Evolutionary conservation across 495 filamentous ascomycete genomes (phyloP), one percentile per base, ranked within the genome.

Genomic region (Trichocladium antarcticum): DNA sequence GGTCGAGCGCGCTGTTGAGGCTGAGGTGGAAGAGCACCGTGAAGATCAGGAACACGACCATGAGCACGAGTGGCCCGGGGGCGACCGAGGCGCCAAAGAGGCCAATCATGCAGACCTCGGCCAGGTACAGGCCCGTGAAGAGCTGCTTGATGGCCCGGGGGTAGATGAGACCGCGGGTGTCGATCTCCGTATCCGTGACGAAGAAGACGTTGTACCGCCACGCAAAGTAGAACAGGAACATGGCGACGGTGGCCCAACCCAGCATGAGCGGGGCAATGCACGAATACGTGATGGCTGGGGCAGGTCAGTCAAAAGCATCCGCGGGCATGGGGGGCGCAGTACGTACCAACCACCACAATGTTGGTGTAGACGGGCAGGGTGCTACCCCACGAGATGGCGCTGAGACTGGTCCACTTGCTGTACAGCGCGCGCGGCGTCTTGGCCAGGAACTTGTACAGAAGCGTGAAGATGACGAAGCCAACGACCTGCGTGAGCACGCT

Each of bases 201-300:
- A 93, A 98, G 40, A 98, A 76, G 57, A 97, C 63, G 62, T 98
- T 95, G 75, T 98, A 97, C 5, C 88, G 80, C 77, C 86, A 96
- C 46, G 92, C 89, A 40, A 94, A 72, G 68, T 96, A 96, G 68
- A 98, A 87, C 46, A 95, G 72, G 46, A 76, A 81, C 49, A 97
- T 73, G 49, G 86, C 90, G 42, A 96, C 72, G 16, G 82, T 81
- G 29, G 84, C 84, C 66, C 96, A 96, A 19, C 82, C 87, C 38
- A 96, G 71, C 58, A 97, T 84, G 37, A 97, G 68, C 0, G 92
- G 92, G 14, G 92, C 87, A 59, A 97, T 96, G 62, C 79, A 81
- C 27, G 89, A 83, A 63, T 98, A 98, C 17, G 81, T 82, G 53
- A 97, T 85, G 31, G 82, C 85, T 77, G 54, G 5, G 0, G 19